These are phyloP conservation scores for Gossypium mustelinum DNA, from an alignment of 345 rosid genomes.

Conservation along the genomic window DNA sequence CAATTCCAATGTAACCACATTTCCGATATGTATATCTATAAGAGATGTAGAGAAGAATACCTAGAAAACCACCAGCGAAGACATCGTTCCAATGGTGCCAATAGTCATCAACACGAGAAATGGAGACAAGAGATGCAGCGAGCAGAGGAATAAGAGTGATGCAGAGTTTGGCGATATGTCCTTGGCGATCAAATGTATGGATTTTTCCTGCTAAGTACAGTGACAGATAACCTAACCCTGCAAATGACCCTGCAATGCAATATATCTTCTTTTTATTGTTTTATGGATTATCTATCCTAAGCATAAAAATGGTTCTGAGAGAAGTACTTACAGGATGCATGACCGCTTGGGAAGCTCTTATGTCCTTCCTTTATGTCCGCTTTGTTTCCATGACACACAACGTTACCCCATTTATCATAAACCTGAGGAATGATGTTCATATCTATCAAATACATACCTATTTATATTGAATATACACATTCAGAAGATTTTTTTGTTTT, in stretches of 20 bases:
- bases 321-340: not conserved
- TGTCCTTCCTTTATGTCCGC: conserved; percentile 76
- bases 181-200: conserved; percentile 58
- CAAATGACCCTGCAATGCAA: conserved; percentile 62
- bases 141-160: conserved; percentile 57
- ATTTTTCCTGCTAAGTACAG: conserved; percentile 73
- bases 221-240: conserved; percentile 69
- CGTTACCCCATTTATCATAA: conserved; percentile 52
- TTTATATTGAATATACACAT: too few species aligned
- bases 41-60: conserved; percentile 15
- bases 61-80: conserved; percentile 70
- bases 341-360: conserved; percentile 43
- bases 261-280: too few species aligned
- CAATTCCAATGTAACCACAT: not conserved
- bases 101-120: conserved; percentile 85
- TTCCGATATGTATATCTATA: not conserved
- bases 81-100: conserved; percentile 94
- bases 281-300: too few species aligned
- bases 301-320: not conserved
- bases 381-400: conserved; percentile 57
- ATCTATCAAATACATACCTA: too few species aligned
- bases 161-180: conserved; percentile 80
- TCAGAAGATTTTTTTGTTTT: too few species aligned
- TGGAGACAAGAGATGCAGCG: conserved; percentile 62
- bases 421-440: conserved; percentile 19